Percentiles rank a stretch among this genome's conserved stretches.
Evolutionary conservation across 192 early-diverging fungal species (phyloP).

Genomic region (Entomortierella lignicola): DNA sequence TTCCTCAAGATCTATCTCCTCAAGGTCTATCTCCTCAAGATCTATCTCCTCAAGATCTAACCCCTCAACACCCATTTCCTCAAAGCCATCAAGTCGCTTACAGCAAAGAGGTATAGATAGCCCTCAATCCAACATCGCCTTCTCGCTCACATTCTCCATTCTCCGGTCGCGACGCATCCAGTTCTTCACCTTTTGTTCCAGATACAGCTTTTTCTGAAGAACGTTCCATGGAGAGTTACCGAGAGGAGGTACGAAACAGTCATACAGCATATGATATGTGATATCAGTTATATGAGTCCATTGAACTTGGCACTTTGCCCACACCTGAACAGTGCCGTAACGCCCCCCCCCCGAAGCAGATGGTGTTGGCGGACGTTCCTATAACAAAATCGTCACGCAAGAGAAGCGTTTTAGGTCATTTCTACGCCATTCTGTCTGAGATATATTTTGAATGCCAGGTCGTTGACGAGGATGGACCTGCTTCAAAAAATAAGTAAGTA

Average conservation of each 20-base stretch:
- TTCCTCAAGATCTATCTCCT: no score
- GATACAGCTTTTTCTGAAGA: no score
- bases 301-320: slow-evolving; percentile 6
- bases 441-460: background rate
- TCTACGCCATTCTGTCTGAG: background rate
- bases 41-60: no score
- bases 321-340: background rate
- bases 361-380: background rate
- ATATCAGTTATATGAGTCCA: slow-evolving; percentile 5
- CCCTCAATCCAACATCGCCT: no score
- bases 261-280: background rate
- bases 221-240: background rate
- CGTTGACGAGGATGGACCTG: background rate
- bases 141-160: no score
- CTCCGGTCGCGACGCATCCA: no score
- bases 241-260: background rate
- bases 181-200: no score
- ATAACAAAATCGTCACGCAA: background rate
- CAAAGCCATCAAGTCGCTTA: no score
- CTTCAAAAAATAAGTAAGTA: slow-evolving; percentile 11
- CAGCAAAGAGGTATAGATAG: no score
- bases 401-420: background rate
- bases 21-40: no score
- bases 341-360: background rate
- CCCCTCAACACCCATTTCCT: no score